A percentile compares a stretch with the other conserved stretches of the same genome.
These are phyloP conservation scores for Tuber umbilicatum DNA, from an alignment of 495 filamentous ascomycete species.

Conservation along the genomic window DNA sequence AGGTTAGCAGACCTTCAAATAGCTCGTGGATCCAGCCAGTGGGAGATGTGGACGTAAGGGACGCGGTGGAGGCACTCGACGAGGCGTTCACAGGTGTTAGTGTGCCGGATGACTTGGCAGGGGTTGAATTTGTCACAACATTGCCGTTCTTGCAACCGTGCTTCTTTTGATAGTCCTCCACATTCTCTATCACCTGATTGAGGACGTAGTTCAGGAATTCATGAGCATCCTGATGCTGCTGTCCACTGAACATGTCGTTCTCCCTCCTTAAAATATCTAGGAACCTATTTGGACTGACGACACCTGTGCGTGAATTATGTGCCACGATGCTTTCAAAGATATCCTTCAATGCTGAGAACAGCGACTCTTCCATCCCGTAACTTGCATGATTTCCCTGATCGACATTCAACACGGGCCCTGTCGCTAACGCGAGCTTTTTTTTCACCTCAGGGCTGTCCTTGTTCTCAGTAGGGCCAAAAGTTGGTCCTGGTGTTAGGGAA, in stretches of 20 bases:
- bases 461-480: slow-evolving; percentile 38
- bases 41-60: slow-evolving; percentile 45
- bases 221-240: slow-evolving; percentile 97
- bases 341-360: slow-evolving; percentile 90
- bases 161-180: slow-evolving; percentile 56
- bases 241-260: slow-evolving; percentile 93
- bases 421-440: slow-evolving; percentile 86
- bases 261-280: slow-evolving; percentile 87
- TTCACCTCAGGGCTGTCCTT: slow-evolving; percentile 85
- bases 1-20: slow-evolving; percentile 89
- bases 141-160: slow-evolving; percentile 45
- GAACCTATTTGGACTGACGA: slow-evolving; percentile 88
- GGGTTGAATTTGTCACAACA: slow-evolving; percentile 41
- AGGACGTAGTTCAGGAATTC: slow-evolving; percentile 91
- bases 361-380: slow-evolving; percentile 89
- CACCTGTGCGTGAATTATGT: slow-evolving; percentile 73
- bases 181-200: slow-evolving; percentile 92
- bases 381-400: slow-evolving; percentile 68
- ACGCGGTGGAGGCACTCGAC: slow-evolving; percentile 28
- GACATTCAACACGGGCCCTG: slow-evolving; percentile 74
- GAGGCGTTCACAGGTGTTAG: slow-evolving; percentile 42
- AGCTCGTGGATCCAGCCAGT: slow-evolving; percentile 95
- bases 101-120: slow-evolving; percentile 46
- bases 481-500: slow-evolving; percentile 22
- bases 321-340: slow-evolving; percentile 89